These are phyloP conservation scores for Lippia alba DNA, from an alignment of 305 asterid genomes.

Conservation along the genomic window DNA sequence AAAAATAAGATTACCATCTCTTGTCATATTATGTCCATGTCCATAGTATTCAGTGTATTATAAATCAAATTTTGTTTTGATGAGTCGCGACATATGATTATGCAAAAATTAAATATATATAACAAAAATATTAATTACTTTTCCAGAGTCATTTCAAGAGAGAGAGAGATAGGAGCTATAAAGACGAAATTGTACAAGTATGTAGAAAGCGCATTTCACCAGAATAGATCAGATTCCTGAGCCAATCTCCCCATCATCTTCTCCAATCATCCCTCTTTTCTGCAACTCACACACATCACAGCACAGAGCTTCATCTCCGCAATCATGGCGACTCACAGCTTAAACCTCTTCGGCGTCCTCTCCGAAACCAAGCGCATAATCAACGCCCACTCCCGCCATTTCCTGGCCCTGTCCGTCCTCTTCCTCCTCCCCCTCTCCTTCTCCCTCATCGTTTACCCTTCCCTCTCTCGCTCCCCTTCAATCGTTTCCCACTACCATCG, in stretches of 20 bases:
- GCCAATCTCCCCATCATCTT: constrained; percentile 24
- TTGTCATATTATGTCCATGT: no score
- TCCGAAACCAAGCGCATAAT: constrained; percentile 82
- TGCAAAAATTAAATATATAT: no score
- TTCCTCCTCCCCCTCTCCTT: constrained; percentile 87
- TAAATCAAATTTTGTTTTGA: no score
- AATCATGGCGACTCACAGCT: constrained; percentile 42
- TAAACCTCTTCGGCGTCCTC: constrained; percentile 67
- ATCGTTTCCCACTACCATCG: constrained; percentile 35
- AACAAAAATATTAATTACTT: no score
- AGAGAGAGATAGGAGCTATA: no score
- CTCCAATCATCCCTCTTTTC: constrained; percentile 26
- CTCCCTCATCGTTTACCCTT: constrained; percentile 67
- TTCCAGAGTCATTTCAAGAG: no score
- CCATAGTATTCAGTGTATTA: no score
- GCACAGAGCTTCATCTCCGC: constrained; percentile 12
- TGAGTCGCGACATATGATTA: no score
- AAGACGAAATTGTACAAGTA: background rate
- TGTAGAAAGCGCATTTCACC: background rate
- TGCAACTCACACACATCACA: background rate
- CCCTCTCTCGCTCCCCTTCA: constrained; percentile 48
- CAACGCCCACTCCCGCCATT: constrained; percentile 90
- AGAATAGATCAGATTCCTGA: background rate
- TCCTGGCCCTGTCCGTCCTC: constrained; percentile 76
- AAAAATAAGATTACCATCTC: no score